These are phyloP conservation scores for Clarireedia hainanense DNA, from an alignment of 2,329 filamentous ascomycete genomes.

Conservation along the genomic window DNA sequence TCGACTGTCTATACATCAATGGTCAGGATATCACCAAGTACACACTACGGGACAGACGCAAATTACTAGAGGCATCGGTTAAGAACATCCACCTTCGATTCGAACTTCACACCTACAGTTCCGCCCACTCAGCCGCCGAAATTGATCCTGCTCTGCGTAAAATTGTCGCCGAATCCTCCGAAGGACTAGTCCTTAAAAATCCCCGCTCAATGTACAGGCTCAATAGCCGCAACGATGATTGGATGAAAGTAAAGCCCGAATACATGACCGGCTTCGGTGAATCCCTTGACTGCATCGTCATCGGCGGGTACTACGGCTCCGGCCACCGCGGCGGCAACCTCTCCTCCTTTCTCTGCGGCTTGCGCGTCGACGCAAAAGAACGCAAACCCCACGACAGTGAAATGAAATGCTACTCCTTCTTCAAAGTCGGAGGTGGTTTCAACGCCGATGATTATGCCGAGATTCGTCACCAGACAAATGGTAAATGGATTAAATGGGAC, in stretches of 20 bases:
- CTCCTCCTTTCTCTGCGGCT: constrained; percentile 83
- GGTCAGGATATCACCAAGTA: constrained; percentile 72
- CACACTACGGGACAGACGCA: constrained; percentile 70
- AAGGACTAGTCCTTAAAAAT: constrained; percentile 91
- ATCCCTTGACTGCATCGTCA: constrained; percentile 78
- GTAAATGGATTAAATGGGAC: constrained; percentile 89
- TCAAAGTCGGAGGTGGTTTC: constrained; percentile 95
- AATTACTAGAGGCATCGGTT: constrained; percentile 66
- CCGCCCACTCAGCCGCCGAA: constrained; percentile 57
- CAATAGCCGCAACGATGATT: constrained; percentile 88
- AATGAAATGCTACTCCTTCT: constrained; percentile 87
- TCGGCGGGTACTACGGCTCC: constrained; percentile 89
- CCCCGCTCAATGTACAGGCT: constrained; percentile 78
- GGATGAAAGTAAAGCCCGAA: constrained; percentile 98
- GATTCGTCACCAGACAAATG: constrained; percentile 76
- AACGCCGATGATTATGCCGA: constrained; percentile 75
- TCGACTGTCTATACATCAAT: constrained; percentile 88
- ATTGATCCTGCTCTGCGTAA: constrained; percentile 75
- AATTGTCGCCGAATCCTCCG: constrained; percentile 78
- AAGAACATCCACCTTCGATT: constrained; percentile 64
- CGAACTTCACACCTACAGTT: constrained; percentile 69
- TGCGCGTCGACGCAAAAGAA: constrained; percentile 53
- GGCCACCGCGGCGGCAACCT: constrained; percentile 75
- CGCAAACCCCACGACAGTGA: constrained; percentile 37
- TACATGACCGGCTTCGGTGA: constrained; percentile 98